Evolutionary conservation across 768 basidiomycete genomes (phyloP), one percentile per base, ranked within the genome.

Genomic region (Suillus decipiens): DNA sequence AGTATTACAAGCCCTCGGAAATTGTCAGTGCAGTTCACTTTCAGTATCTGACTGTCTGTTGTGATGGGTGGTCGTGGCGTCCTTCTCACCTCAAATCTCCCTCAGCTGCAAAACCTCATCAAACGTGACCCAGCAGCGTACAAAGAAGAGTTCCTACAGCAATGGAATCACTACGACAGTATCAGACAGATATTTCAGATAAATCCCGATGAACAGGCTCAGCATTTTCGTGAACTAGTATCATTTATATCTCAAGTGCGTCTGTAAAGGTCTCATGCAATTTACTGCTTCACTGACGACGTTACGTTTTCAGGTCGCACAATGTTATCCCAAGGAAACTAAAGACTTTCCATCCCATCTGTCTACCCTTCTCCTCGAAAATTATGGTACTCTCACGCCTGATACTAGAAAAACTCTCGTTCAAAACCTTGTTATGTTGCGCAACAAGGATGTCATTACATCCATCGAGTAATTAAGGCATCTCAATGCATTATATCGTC

Each of bases 91-190:
- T 86, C 92, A 17, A 96, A 96, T 72, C 85, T 98, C 10, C 96
- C 97, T 0, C 94, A 97, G 72, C 83, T 99, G 9, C 96, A 99
- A 75, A 98, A 98, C 73, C 82, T 99, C 60, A 95, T 99, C 75
- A 99, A 99, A 73, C 86, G 97, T 50, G 94, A 97, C 74, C 92
- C 96, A 3, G 76, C 79, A 10, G 89, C 86, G 0, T 99, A 99
- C 80, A 90, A 86, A 73, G 96, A 99, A 65, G 97, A 99, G 69
- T 99, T 99, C 69, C 73, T 95, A 17, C 94, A 94, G 67, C 96
- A 99, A 82, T 97, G 95, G 90, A 93, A 92, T 64, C 93, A 96
- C 75, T 99, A 96, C 77, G 86, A 91, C 68, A 91, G 88, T 67
- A 88, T 91, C 61, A 86, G 92, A 39, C 86, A 93, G 70, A 91